phyloP scores from a whole-genome alignment of 192 early-diverging fungal species.

The Chytriomyces sp. region DNA sequence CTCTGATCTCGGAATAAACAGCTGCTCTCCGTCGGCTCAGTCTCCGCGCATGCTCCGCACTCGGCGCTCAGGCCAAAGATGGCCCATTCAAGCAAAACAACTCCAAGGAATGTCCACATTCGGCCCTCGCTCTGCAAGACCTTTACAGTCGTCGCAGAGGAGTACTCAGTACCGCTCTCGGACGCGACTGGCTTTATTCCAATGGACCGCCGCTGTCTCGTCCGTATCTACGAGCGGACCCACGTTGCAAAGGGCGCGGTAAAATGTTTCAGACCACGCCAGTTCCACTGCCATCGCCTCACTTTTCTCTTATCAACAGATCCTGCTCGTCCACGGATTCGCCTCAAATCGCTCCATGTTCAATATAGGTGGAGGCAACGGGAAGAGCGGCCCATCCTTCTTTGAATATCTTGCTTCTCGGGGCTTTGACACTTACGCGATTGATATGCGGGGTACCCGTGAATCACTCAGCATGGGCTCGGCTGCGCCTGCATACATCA shows the following conservation, averaged over 20 bases:
- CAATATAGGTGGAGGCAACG: constrained; percentile 45
- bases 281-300: neutral
- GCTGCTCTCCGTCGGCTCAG: too few species aligned
- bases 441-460: constrained; percentile 46
- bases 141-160: constrained; percentile 39
- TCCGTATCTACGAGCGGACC: constrained; percentile 25
- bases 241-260: constrained; percentile 35
- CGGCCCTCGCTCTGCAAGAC: constrained; percentile 10
- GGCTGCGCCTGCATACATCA: constrained; percentile 23
- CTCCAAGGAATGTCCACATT: constrained; percentile 5
- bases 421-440: constrained; percentile 45
- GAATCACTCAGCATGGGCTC: constrained; percentile 37
- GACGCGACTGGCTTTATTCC: constrained; percentile 34
- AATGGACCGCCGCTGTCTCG: constrained; percentile 45
- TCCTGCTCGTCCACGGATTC: constrained; percentile 50
- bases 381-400: constrained; percentile 43
- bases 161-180: constrained; percentile 37
- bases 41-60: too few species aligned
- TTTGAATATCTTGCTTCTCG: constrained; percentile 46
- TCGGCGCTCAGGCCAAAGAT: too few species aligned
- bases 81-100: too few species aligned
- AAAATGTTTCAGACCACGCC: neutral
- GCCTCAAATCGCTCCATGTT: constrained; percentile 49
- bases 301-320: neutral
- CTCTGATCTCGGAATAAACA: too few species aligned